Base-by-base conservation (phyloP, 2,329 filamentous ascomycete genomes). In the Cladorrhinum sp. region DNA sequence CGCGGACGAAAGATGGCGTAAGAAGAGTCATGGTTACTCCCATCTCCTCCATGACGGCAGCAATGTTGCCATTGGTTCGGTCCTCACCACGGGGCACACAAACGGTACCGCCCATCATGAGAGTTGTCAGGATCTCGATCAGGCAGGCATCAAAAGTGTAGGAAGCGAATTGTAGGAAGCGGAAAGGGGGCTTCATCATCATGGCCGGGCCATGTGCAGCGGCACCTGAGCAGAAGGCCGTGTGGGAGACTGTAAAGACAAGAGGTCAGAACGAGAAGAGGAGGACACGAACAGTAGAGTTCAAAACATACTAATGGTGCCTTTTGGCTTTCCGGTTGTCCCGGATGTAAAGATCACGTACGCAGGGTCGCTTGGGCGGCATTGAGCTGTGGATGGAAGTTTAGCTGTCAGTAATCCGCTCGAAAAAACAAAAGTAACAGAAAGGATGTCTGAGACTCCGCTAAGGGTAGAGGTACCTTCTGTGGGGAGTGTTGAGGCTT, bases 281-380 rank as follows among this genome's bases (percentile, higher is more conserved):
- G 9, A 36, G 29, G 2, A 10, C 16, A 53, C 49, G 50, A 24
- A 38, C 45, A 57, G 38, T 22, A 52, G 23, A 10, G 29, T 25
- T 27, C 10, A 36, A 50, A 20, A 50, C 62, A 10, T 60, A 66
- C 65, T 48, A 18, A 65, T 63, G n/a, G 63, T 63, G 9, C 81
- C 81, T 69, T 83, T 83, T 7, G 80, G 81, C 36, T 73, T 71
- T 3, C 81, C 81, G 0, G 81, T 83, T 24, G 78, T 82, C 6
- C 81, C 81, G 9, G 80, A 82, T 13, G 81, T 83, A 67, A 82
- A 83, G 66, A 82, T 79, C 62, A 81, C 78, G 49, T 72, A 73
- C 4, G 63, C 63, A 4, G 64, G 48, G 32, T 66, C 58, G 41
- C 22, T 50, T 16, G 64, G 62, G 20, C 22, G 18, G 24, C 60